Conservation (phyloP, 2,329 filamentous ascomycete genomes). For the Venturia oleaginea region DNA sequence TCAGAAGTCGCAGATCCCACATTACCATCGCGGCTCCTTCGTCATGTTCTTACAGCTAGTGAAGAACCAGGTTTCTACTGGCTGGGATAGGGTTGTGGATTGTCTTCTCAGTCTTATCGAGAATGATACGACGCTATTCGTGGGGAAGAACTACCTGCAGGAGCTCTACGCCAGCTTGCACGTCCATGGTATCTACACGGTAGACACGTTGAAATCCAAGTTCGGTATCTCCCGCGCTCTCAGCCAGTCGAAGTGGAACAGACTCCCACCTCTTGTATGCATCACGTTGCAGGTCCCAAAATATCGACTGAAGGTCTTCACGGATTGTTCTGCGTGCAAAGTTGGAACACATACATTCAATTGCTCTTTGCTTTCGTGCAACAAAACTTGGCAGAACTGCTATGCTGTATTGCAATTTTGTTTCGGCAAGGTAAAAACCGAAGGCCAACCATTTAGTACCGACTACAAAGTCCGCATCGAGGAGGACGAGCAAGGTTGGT, state of each 20-base stretch:
- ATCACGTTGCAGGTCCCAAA: neutral
- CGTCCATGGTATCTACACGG: neutral
- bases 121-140: neutral
- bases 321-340: neutral
- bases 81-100: neutral
- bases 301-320: conserved; percentile 1
- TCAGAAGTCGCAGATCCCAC: neutral
- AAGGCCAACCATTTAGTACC: conserved; percentile 16
- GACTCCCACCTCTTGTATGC: neutral
- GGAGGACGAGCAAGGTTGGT: conserved; percentile 1
- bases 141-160: neutral
- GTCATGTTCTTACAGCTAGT: neutral
- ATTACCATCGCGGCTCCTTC: neutral
- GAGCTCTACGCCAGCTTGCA: neutral
- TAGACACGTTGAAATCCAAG: too few species aligned
- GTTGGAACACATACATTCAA: conserved; percentile 8
- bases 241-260: neutral
- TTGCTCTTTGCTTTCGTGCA: conserved; percentile 15
- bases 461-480: conserved; percentile 9
- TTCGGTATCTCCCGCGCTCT: too few species aligned
- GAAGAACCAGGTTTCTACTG: neutral
- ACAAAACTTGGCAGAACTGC: conserved; percentile 16
- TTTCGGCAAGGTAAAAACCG: conserved; percentile 19
- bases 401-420: conserved; percentile 20
- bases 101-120: neutral